Conservation (phyloP, 176 grass and related monocot species). For the Paspalum notatum region DNA sequence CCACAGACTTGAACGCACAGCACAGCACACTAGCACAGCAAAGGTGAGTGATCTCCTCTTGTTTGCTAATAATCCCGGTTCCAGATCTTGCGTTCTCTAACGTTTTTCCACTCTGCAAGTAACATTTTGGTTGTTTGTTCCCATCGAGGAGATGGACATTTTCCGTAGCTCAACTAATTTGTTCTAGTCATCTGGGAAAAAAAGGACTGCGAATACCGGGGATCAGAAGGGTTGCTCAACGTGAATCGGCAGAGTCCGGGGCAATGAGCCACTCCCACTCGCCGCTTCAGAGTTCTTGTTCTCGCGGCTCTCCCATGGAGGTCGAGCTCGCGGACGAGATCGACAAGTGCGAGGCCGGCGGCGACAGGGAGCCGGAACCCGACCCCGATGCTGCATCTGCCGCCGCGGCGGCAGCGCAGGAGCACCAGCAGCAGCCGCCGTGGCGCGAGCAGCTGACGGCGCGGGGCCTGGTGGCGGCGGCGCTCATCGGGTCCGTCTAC, state of each 20-base stretch:
- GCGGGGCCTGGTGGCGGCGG: constrained; percentile 64
- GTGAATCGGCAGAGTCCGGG: background rate
- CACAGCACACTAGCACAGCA: background rate
- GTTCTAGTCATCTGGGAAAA: background rate
- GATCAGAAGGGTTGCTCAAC: background rate
- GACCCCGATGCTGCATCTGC: background rate
- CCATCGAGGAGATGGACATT: too few relatives aligned
- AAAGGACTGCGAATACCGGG: background rate
- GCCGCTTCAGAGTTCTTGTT: background rate
- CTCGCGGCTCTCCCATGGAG: constrained; percentile 31
- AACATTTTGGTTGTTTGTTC: too few relatives aligned
- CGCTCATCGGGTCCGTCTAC: constrained; percentile 71
- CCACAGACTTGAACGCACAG: background rate
- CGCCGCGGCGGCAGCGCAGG: background rate
- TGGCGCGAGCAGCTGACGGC: constrained; percentile 73
- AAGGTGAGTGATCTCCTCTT: background rate
- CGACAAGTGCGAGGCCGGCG: constrained; percentile 15
- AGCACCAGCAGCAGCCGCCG: constrained; percentile 28
- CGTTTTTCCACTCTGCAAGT: too few relatives aligned
- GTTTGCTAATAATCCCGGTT: too few relatives aligned
- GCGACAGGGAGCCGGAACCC: constrained; percentile 10
- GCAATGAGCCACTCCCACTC: background rate
- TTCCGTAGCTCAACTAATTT: too few relatives aligned
- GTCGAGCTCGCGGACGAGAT: constrained; percentile 26
- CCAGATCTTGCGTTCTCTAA: too few relatives aligned